A percentile compares a stretch with the other conserved stretches of the same genome.
These are phyloP conservation scores for Aspergillus niger DNA, from an alignment of 2,329 filamentous ascomycete species.

Conservation along the genomic window DNA sequence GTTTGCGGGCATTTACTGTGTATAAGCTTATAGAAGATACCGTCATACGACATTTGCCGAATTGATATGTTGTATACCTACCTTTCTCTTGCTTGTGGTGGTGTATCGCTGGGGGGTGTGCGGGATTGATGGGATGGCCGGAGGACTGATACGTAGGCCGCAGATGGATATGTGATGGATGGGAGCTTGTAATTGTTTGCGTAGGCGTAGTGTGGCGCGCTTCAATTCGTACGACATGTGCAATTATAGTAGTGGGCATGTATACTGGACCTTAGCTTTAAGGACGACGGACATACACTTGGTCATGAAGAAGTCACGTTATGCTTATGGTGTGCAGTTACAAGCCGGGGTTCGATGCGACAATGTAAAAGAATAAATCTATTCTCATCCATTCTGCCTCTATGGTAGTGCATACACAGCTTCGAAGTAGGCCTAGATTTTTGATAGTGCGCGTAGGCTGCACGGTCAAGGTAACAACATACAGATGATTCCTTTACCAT, in stretches of 20 bases:
- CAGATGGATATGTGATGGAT: background rate
- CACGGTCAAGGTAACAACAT: background rate
- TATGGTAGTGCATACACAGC: background rate
- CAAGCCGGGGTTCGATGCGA: background rate
- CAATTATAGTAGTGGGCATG: background rate
- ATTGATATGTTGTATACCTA: conserved; percentile 45
- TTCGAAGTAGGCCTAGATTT: background rate
- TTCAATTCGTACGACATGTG: background rate
- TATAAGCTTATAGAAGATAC: conserved; percentile 45
- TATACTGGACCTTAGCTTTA: no score
- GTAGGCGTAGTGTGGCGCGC: background rate
- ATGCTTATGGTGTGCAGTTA: background rate
- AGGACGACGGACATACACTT: no score
- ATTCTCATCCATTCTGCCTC: background rate
- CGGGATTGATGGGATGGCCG: background rate
- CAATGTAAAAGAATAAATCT: background rate
- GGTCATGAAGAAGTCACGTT: background rate
- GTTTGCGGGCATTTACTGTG: conserved; percentile 35
- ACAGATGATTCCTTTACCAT: background rate
- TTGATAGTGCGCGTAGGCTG: background rate
- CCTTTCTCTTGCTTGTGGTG: background rate
- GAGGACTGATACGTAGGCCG: background rate
- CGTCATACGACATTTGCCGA: conserved; percentile 36
- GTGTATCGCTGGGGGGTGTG: background rate
- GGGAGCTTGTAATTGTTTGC: background rate